Evolutionary conservation across 306 rosid genomes (phyloP).

Genomic region (Ceratonia siliqua): DNA sequence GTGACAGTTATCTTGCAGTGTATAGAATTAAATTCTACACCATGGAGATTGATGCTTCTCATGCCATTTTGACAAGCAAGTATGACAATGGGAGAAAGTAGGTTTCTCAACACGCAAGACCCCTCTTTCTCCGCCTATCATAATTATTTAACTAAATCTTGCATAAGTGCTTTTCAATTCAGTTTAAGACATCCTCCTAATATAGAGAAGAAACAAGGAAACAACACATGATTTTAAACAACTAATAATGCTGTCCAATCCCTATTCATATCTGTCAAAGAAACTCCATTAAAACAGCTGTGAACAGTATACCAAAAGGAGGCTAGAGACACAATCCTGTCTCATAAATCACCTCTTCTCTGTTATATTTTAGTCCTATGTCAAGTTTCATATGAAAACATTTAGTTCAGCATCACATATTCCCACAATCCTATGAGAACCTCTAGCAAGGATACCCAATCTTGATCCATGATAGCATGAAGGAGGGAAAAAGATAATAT

Average conservation of each 20-base stretch:
- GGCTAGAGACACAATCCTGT: no score
- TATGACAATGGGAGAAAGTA: neutral
- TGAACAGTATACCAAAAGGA: no score
- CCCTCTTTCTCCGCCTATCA: neutral
- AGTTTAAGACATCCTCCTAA: no score
- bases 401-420: neutral
- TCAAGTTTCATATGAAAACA: neutral
- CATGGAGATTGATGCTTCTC: neutral
- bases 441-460: neutral
- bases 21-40: neutral
- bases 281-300: no score
- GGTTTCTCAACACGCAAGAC: neutral
- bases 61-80: neutral
- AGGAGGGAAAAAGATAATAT: neutral
- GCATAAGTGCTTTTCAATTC: neutral
- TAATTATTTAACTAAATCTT: neutral
- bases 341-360: neutral
- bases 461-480: neutral
- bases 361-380: neutral
- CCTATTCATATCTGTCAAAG: no score
- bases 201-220: no score
- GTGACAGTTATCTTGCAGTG: slow-evolving; percentile 6
- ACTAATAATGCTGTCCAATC: no score
- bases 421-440: slow-evolving; percentile 2
- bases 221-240: no score